Percentiles rank a stretch among this genome's conserved stretches.
Conservation (phyloP, 768 basidiomycete genomes). For the Clavaria fumosa region DNA sequence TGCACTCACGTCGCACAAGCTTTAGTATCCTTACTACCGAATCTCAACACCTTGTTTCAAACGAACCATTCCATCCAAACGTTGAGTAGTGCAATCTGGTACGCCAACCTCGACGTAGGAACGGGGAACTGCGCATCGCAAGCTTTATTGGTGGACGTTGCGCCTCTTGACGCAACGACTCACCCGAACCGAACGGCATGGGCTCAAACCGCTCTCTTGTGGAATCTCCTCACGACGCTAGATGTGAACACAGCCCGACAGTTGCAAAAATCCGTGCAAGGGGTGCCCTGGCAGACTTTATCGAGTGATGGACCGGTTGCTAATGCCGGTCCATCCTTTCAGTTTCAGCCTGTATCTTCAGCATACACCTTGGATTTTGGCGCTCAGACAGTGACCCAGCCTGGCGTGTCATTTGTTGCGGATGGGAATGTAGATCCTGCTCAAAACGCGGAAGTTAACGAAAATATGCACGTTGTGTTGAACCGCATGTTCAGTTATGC, state of each 20-base stretch:
- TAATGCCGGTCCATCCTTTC: constrained; percentile 13
- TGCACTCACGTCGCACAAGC: constrained; percentile 41
- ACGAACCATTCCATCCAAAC: constrained; percentile 27
- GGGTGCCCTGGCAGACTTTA: constrained; percentile 33
- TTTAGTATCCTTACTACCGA: constrained; percentile 33
- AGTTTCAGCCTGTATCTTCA: constrained; percentile 27
- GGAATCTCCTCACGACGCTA: constrained; percentile 39
- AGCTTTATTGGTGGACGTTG: constrained; percentile 38
- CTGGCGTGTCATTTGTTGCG: constrained; percentile 27
- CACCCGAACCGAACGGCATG: constrained; percentile 39
- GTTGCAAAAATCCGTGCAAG: constrained; percentile 31
- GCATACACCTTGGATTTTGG: constrained; percentile 51
- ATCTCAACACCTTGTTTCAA: constrained; percentile 31
- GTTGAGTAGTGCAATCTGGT: constrained; percentile 37
- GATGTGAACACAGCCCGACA: constrained; percentile 23
- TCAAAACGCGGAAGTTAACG: constrained; percentile 30
- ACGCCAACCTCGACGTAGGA: constrained; percentile 28
- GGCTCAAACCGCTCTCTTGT: constrained; percentile 44
- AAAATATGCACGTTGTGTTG: constrained; percentile 23
- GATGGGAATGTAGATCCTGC: constrained; percentile 30
- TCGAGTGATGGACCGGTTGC: constrained; percentile 26
- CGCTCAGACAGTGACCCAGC: constrained; percentile 31
- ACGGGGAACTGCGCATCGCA: constrained; percentile 36
- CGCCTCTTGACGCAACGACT: constrained; percentile 23
- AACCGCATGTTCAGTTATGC: constrained; percentile 49